Evolutionary conservation across 805 yeast species (phyloP), one percentile per base, ranked within the genome.

Genomic region (Pichia paraexigua): DNA sequence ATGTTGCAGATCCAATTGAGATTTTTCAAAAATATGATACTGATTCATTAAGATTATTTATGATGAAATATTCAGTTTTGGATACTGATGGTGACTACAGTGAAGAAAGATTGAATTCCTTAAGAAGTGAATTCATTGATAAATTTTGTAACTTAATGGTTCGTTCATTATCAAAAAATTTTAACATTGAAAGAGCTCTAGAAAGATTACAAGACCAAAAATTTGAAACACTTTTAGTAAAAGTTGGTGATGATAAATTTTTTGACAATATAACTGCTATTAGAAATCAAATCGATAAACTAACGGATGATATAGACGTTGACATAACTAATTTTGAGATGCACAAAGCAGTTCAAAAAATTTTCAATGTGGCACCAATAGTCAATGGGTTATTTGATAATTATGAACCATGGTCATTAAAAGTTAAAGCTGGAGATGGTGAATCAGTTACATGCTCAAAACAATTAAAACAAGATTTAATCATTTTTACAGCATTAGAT

Each of bases 1-100:
- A 94, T 63, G 97, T 92, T 11, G 95, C 92, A 6, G 97, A 94
- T 61, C 99, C 99, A 0, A 63, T 86, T 20, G 77, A 71, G n/a
- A 73, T 84, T 30, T 71, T 79, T 5, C 72, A 77, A 0, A 65
- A 73, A 42, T 87, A 85, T 60, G 96, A 90, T 0, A 65, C 74
- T n/a, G 94, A 87, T 64, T 68, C 87, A 0, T 68, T 90, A 42
- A 73, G 97, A 55, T 82, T 87, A 67, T 89, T 82, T 63, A 68
- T 94, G 52, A 75, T 84, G 67, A 87, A 84, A 58, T 84, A 84
- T 62, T 84, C 96, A 1, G 81, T 82, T 39, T 67, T 94, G 35
- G 84, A 79, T 25, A 74, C 78, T 28, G 99, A 94, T 67, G 80
- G 91, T 58, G 90, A 90, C 58, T 94, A 84, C 63, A 77, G 83